These are phyloP conservation scores for Ambrosia trifida DNA, from an alignment of 129 eudicot species.

Conservation along the genomic window DNA sequence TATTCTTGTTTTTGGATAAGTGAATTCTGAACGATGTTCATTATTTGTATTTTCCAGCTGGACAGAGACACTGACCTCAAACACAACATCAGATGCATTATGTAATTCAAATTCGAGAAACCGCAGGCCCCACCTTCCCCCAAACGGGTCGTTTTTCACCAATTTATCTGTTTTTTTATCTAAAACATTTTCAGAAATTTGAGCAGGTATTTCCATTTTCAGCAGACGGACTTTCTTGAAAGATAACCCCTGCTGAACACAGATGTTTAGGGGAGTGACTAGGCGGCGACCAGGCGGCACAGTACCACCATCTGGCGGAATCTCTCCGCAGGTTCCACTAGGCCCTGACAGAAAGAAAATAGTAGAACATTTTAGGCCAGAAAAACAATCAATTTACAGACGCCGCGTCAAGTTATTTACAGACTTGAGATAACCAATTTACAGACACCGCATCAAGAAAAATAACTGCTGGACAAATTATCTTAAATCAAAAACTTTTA, in stretches of 20 bases:
- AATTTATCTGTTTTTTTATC: conserved; percentile 49
- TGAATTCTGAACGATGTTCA: conserved; percentile 43
- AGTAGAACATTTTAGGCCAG: not conserved
- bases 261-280: conserved; percentile 75
- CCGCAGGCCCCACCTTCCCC: conserved; percentile 96
- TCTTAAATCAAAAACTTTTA: no score
- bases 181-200: conserved; percentile 35
- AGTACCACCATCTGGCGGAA: conserved; percentile 34
- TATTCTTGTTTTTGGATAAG: conserved; percentile 79
- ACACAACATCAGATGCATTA: conserved; percentile 86
- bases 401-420: no score
- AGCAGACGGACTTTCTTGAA: conserved; percentile 84
- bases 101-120: conserved; percentile 90
- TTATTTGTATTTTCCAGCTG: conserved; percentile 50
- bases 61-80: conserved; percentile 81
- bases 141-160: conserved; percentile 81
- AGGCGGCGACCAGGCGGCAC: conserved; percentile 90
- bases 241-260: conserved; percentile 86
- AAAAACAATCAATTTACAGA: not conserved
- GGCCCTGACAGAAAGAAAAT: conserved; percentile 50
- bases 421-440: no score
- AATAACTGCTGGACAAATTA: no score
- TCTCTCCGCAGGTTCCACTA: conserved; percentile 39
- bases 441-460: not conserved
- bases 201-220: conserved; percentile 97